phyloP scores from a whole-genome alignment of 805 yeast species.

The Candida endomychidarum region DNA sequence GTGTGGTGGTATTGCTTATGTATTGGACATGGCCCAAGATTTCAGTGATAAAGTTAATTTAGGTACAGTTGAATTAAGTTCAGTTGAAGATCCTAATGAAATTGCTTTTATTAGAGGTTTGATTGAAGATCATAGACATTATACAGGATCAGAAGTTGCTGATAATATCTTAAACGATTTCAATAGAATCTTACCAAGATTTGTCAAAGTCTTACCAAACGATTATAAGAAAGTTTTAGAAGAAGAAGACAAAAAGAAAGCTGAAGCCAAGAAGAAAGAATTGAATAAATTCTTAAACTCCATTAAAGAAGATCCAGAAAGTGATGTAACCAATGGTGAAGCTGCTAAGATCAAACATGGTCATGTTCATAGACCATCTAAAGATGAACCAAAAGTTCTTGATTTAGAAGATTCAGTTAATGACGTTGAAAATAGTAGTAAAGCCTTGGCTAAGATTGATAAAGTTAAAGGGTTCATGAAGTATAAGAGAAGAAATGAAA shows the following conservation, averaged over 20 bases:
- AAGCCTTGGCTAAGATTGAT: constrained; percentile 64
- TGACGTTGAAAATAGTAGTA: constrained; percentile 59
- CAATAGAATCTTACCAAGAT: constrained; percentile 82
- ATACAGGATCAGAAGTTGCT: constrained; percentile 91
- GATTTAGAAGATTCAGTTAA: constrained; percentile 88
- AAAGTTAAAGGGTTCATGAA: constrained; percentile 90
- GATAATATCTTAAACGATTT: constrained; percentile 79
- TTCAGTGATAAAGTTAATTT: constrained; percentile 75
- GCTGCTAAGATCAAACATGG: constrained; percentile 57
- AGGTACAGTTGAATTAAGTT: constrained; percentile 78
- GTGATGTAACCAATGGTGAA: constrained; percentile 90
- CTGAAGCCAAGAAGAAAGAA: constrained; percentile 65
- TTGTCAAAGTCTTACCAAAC: constrained; percentile 88
- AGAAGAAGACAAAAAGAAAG: constrained; percentile 64
- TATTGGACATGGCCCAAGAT: constrained; percentile 92
- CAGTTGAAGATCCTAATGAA: constrained; percentile 82
- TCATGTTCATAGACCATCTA: constrained; percentile 40
- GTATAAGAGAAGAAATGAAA: constrained; percentile 85
- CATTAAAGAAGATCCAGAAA: constrained; percentile 77
- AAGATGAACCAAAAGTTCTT: constrained; percentile 76
- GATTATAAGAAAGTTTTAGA: constrained; percentile 91
- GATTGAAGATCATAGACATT: constrained; percentile 92
- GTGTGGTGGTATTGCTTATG: constrained; percentile 99
- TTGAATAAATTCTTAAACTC: constrained; percentile 64
- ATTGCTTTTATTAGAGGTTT: constrained; percentile 91